Percentiles rank a stretch among this genome's conserved stretches.
These are phyloP conservation scores for Thelonectria blattea DNA, from an alignment of 2,329 filamentous ascomycete species.

Conservation along the genomic window DNA sequence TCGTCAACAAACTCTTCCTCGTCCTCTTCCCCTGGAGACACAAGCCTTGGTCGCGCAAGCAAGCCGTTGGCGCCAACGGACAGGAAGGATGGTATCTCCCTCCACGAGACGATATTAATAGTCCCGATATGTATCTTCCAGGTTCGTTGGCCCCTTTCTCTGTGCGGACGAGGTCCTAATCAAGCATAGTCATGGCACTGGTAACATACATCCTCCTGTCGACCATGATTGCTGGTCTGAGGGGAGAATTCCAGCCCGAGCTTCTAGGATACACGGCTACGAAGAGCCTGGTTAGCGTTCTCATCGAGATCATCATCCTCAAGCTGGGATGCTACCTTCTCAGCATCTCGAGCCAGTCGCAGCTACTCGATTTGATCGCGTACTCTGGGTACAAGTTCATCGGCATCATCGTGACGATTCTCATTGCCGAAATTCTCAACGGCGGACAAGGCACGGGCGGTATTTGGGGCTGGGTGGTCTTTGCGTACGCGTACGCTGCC, in stretches of 20 bases:
- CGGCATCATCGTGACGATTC: constrained; percentile 88
- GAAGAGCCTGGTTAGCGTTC: constrained; percentile 80
- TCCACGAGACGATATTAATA: constrained; percentile 94
- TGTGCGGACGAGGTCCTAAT: constrained; percentile 29
- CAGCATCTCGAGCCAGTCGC: constrained; percentile 91
- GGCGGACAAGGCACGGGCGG: constrained; percentile 82
- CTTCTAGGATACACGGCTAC: constrained; percentile 89
- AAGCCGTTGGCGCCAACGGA: constrained; percentile 72
- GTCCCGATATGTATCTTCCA: constrained; percentile 99
- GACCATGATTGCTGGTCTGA: constrained; percentile 85
- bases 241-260: constrained; percentile 92
- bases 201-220: constrained; percentile 97
- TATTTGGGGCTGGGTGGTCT: constrained; percentile 87
- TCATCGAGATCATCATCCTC: constrained; percentile 86
- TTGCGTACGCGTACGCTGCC: constrained; percentile 89
- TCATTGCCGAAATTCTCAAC: constrained; percentile 78
- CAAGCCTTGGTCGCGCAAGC: constrained; percentile 94
- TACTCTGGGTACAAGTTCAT: constrained; percentile 99
- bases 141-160: constrained; percentile 43
- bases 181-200: constrained; percentile 78
- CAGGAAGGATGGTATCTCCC: constrained; percentile 83
- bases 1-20: constrained; percentile 88
- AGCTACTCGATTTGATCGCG: constrained; percentile 90
- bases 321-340: constrained; percentile 94
- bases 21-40: constrained; percentile 98